phyloP scores from a whole-genome alignment of 2,329 filamentous ascomycete species.

The Exserohilum rostratum region DNA sequence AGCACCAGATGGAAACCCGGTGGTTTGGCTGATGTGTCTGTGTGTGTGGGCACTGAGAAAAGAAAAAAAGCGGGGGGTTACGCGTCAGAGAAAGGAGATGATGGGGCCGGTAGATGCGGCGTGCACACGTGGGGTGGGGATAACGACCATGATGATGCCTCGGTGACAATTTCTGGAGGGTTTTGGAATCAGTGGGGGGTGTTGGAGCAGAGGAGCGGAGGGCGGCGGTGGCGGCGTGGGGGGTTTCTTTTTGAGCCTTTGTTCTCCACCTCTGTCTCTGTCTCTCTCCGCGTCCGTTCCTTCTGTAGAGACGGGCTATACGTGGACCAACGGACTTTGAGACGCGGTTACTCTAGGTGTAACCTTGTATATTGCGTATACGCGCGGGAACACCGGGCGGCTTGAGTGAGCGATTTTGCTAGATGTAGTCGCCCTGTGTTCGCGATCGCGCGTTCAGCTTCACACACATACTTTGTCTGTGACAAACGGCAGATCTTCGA shows the following conservation, averaged over 20 bases:
- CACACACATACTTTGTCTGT: no score
- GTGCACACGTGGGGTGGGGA: no score
- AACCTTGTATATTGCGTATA: neutral
- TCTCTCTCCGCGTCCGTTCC: no score
- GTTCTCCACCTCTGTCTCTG: no score
- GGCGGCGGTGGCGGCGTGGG: no score
- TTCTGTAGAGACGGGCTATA: no score
- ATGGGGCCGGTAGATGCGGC: neutral
- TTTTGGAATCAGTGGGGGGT: no score
- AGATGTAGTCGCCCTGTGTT: neutral
- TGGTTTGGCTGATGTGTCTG: neutral
- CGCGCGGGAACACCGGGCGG: neutral
- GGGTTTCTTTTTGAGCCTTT: no score
- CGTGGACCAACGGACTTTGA: neutral
- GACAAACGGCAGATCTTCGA: no score
- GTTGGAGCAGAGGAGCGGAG: no score
- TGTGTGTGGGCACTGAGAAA: no score
- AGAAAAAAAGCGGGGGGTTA: neutral
- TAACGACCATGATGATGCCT: no score
- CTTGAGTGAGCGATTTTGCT: neutral
- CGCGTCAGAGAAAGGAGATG: neutral
- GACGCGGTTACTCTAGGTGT: neutral
- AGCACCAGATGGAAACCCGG: conserved; percentile 1
- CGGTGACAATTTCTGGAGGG: neutral
- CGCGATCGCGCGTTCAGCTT: neutral